Evolutionary conservation across 2,329 filamentous ascomycete genomes (phyloP).

Genomic region (Penicillium sp.): DNA sequence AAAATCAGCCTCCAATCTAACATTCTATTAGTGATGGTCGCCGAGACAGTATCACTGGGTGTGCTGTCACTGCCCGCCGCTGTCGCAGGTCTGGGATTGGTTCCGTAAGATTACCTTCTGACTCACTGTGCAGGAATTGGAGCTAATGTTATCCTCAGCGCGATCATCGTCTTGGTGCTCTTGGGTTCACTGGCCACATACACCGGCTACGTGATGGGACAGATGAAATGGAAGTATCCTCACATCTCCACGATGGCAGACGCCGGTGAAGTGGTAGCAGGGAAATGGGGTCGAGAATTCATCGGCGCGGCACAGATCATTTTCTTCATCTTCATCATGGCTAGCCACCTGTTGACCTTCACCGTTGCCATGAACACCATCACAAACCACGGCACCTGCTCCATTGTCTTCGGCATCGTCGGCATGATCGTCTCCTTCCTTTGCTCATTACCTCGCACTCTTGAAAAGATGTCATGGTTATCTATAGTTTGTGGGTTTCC

Average conservation of each 20-base stretch:
- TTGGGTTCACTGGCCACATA: conserved; percentile 58
- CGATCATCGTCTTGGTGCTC: conserved; percentile 52
- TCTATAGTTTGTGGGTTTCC: conserved; percentile 51
- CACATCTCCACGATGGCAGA: conserved; percentile 66
- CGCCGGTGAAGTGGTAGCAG: conserved; percentile 61
- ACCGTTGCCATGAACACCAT: conserved; percentile 66
- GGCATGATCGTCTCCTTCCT: conserved; percentile 58
- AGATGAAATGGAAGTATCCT: conserved; percentile 57
- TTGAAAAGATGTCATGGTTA: conserved; percentile 61
- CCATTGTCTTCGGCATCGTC: conserved; percentile 61
- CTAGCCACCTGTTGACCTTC: conserved; percentile 69
- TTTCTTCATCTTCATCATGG: conserved; percentile 67
- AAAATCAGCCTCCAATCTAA: not conserved
- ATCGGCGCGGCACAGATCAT: conserved; percentile 60
- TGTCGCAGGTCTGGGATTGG: conserved; percentile 51
- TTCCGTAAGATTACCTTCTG: conserved; percentile 39
- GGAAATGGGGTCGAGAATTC: conserved; percentile 59
- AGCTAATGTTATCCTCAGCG: conserved; percentile 29
- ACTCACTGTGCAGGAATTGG: not conserved
- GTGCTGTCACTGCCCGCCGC: conserved; percentile 55
- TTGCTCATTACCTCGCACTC: conserved; percentile 59
- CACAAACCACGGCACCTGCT: conserved; percentile 60
- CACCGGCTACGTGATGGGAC: conserved; percentile 59
- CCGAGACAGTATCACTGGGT: conserved; percentile 58
- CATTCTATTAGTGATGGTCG: conserved; percentile 48